Percentiles rank a stretch among this genome's conserved stretches.
Conservation (phyloP, 2,329 filamentous ascomycete genomes). For the Fusarium buxicola region DNA sequence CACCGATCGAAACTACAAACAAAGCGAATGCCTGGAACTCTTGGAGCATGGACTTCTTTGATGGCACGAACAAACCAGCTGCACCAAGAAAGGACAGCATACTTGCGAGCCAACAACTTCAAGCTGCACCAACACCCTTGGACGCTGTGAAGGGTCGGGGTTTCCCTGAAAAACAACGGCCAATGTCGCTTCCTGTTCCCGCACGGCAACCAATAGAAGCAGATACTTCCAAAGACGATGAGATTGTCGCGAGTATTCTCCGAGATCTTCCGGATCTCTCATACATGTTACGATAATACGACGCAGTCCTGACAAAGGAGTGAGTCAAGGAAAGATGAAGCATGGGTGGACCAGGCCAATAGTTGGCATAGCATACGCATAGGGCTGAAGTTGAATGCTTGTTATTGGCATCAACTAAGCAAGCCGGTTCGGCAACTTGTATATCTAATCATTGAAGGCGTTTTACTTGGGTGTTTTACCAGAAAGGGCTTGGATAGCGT, state of each 20-base stretch:
- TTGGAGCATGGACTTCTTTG: conserved; percentile 34
- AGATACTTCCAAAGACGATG: conserved; percentile 45
- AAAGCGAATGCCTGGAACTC: conserved; percentile 36
- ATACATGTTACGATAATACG: conserved; percentile 57
- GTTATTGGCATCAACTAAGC: background rate
- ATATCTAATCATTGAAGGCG: conserved; percentile 38
- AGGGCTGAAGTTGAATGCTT: background rate
- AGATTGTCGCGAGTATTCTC: conserved; percentile 51
- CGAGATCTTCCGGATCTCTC: conserved; percentile 57
- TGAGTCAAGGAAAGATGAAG: conserved; percentile 9
- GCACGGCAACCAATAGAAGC: conserved; percentile 12
- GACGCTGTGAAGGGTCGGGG: conserved; percentile 3
- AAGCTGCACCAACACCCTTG: conserved; percentile 14
- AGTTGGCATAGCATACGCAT: background rate
- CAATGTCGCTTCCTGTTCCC: conserved; percentile 11
- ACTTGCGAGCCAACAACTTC: conserved; percentile 8
- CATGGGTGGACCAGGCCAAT: background rate
- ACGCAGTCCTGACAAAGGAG: conserved; percentile 23
- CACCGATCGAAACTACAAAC: conserved; percentile 16
- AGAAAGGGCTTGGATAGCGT: conserved; percentile 13
- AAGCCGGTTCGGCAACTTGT: conserved; percentile 5
- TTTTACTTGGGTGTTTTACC: conserved; percentile 9
- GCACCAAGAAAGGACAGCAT: conserved; percentile 15
- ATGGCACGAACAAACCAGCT: conserved; percentile 20
- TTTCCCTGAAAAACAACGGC: conserved; percentile 5